Base-by-base conservation (phyloP, 2,329 filamentous ascomycete species). In the Xylariaceae sp. region DNA sequence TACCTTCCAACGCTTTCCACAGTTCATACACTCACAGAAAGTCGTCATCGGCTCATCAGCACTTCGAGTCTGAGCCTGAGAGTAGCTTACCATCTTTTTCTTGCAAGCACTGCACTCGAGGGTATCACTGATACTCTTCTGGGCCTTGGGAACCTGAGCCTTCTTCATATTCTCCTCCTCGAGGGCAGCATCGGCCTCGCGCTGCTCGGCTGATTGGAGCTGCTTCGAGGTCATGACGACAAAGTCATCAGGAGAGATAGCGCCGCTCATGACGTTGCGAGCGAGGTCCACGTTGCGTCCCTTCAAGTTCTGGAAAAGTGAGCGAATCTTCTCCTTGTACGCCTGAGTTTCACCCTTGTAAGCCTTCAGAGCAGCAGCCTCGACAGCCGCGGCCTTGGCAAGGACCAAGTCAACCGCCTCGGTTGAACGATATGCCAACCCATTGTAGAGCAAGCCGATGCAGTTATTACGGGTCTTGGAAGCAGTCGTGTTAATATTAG, bases 161-260 rank as follows among this genome's bases (percentile, higher is more conserved):
- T 93, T 91, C 79, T 92, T 92, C 89, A 97, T 92, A 76, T 99
- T 99, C 76, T 97, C 91, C 76, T 89, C 86, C 72, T 92, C 82
- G 54, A 96, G 82, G 73, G 86, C 85, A 67, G 83, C 78, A 67
- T 97, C 92, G 71, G 88, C 84, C 68, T 85, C 85, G 62, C 87
- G 85, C 75, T 90, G 88, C 74, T 94, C 87, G 53, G 87, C 88
- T 52, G 89, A 94, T 78, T 95, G 95, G 72, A 99, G 84, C 74
- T 97, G 93, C 57, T 96, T 89, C 68, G 90, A 87, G 7, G 86
- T 84, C 94, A 99, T 96, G 69, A 80, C 78, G 59, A 96, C 92
- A 68, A 99, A 95, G 42, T 80, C 80, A 2, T 86, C 83, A 0
- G 92, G 78, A 0, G 82, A 66, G 61, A 97, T 89, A 34, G 89